Base-by-base conservation (phyloP, 768 basidiomycete species). In the Lentinula boryana region DNA sequence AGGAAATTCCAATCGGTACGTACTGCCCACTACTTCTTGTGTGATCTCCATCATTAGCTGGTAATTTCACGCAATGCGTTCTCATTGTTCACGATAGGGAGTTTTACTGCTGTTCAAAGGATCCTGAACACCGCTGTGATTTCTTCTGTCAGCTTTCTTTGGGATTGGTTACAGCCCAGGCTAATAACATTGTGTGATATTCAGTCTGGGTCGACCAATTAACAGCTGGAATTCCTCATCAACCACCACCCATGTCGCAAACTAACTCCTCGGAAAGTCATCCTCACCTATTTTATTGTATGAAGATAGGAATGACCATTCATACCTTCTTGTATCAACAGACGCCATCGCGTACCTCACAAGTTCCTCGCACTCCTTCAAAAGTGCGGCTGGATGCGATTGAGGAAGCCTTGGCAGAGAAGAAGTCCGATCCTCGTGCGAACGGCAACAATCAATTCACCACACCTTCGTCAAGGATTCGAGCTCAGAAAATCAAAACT, bases 61-160 rank as follows among this genome's bases (percentile, higher is more conserved):
- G 5, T 32, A 10, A 13, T 13, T 35, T 40, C 23, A 13, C 41
- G 1, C 16, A 23, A 38, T 56, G 27, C 27, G 2, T 13, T 38
- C 36, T 38, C 15, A 7, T 15, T 12, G 6, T 16, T 31, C 46
- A 33, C 44, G 27, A 27, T 27, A 57, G 49, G 23, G 48, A 49
- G 9, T 83, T 76, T 68, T 81, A 75, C 54, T 46, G 41, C n/a
- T 82, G 81, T 59, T 48, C 66, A 5, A 70, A 69, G 58, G n/a
- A 56, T 48, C 43, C 48, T 18, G 65, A 62, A 38, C 65, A 70
- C 38, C 63, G 63, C 13, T 78, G 77, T 61, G 40, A 52, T 0
- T 82, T 78, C 60, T 82, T 71, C 36, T 66, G 80, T 80, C 63
- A 52, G 50, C 16, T 58, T 23, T 13, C 23, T 31, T 27, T 21